These are phyloP conservation scores for Fusarium agapanthi DNA, from an alignment of 2,329 filamentous ascomycete genomes.

Conservation along the genomic window DNA sequence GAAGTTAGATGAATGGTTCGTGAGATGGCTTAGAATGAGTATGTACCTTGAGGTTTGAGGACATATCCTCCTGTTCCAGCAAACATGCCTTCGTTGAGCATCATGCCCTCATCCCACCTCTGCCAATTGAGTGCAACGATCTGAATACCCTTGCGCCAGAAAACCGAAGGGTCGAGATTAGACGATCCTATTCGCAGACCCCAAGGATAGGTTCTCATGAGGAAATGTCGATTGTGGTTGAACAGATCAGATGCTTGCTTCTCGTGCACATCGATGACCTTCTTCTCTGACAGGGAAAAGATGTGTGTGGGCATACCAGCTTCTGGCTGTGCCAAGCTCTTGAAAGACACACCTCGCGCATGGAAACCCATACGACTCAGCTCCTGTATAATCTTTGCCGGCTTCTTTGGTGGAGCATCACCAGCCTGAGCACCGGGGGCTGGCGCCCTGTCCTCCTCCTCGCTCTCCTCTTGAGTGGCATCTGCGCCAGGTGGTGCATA, in stretches of 20 bases:
- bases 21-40: not conserved
- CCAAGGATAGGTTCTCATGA: constrained; percentile 91
- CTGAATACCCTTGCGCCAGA: constrained; percentile 90
- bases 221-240: constrained; percentile 79
- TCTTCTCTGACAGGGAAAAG: constrained; percentile 72
- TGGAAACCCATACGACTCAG: constrained; percentile 84
- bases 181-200: constrained; percentile 83
- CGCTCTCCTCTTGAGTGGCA: constrained; percentile 46
- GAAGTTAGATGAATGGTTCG: not conserved
- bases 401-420: constrained; percentile 56
- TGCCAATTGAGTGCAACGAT: constrained; percentile 96
- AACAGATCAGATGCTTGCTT: constrained; percentile 67
- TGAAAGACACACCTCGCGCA: constrained; percentile 84
- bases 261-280: constrained; percentile 68
- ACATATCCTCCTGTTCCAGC: constrained; percentile 84
- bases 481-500: constrained; percentile 59
- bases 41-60: constrained; percentile 76
- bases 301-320: constrained; percentile 72
- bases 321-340: constrained; percentile 77
- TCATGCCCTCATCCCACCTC: constrained; percentile 88
- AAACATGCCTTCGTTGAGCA: constrained; percentile 96
- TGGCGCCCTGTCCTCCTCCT: constrained; percentile 50
- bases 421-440: constrained; percentile 40
- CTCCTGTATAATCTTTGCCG: constrained; percentile 73
- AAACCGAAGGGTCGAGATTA: constrained; percentile 84